Evolutionary conservation across 768 basidiomycete species (phyloP).

Genomic region (Lepiota venenata): DNA sequence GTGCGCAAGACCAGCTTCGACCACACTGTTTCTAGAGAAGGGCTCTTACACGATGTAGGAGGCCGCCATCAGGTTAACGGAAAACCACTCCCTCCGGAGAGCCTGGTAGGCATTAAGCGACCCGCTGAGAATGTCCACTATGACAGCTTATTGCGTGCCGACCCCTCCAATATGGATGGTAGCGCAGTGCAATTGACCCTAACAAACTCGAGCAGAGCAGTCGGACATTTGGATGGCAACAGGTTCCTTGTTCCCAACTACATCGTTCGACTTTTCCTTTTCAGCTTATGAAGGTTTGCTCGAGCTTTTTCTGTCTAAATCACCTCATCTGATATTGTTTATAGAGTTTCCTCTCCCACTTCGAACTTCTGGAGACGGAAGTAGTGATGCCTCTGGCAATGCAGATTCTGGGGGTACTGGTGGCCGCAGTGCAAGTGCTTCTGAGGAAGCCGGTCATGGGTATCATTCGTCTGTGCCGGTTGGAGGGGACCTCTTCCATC

Average conservation of each 20-base stretch:
- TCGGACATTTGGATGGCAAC: slow-evolving; percentile 34
- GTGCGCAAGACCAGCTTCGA: slow-evolving; percentile 95
- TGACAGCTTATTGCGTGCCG: slow-evolving; percentile 77
- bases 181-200: slow-evolving; percentile 21
- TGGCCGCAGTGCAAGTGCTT: not conserved
- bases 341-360: slow-evolving; percentile 10
- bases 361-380: slow-evolving; percentile 13
- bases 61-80: slow-evolving; percentile 83
- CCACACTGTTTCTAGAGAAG: slow-evolving; percentile 69
- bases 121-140: slow-evolving; percentile 78
- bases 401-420: not conserved
- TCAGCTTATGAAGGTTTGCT: slow-evolving; percentile 64
- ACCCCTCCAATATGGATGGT: slow-evolving; percentile 58
- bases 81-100: slow-evolving; percentile 58
- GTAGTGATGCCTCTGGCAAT: slow-evolving; percentile 6
- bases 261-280: slow-evolving; percentile 72
- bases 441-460: not conserved
- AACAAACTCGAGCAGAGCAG: slow-evolving; percentile 28
- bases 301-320: slow-evolving; percentile 37
- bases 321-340: slow-evolving; percentile 16
- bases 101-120: slow-evolving; percentile 68
- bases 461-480: not conserved
- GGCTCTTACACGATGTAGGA: slow-evolving; percentile 34
- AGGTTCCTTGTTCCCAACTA: slow-evolving; percentile 58
- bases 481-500: not conserved